phyloP scores from a whole-genome alignment of 176 grass and related monocot species.

The Eleusine coracana region DNA sequence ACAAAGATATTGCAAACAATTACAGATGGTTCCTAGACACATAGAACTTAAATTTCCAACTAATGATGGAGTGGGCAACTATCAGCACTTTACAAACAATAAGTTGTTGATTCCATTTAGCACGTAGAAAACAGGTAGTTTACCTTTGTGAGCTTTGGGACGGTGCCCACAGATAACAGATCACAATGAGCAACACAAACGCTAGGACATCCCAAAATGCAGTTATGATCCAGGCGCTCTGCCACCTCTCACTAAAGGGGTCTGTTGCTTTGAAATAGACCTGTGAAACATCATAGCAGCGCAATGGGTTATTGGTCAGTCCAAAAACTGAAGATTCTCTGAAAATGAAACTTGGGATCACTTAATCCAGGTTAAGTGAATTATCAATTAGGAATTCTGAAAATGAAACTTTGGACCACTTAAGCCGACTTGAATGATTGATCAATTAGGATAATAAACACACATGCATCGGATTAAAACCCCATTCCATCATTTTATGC shows the following conservation, averaged over 20 bases:
- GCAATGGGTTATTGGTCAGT: neutral
- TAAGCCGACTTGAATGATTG: neutral
- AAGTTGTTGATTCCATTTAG: neutral
- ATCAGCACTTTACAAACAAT: neutral
- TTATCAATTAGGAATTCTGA: neutral
- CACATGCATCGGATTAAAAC: slow-evolving; percentile 9
- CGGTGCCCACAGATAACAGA: slow-evolving; percentile 95
- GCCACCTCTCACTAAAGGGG: slow-evolving; percentile 96
- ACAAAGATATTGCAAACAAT: slow-evolving; percentile 10
- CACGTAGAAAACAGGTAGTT: neutral
- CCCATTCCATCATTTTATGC: slow-evolving; percentile 4
- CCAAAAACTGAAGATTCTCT: slow-evolving; percentile 18
- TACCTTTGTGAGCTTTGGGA: slow-evolving; percentile 98
- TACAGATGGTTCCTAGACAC: neutral
- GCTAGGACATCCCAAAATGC: slow-evolving; percentile 96
- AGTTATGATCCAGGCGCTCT: slow-evolving; percentile 97
- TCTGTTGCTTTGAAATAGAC: slow-evolving; percentile 99
- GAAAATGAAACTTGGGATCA: neutral
- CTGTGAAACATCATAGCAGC: slow-evolving; percentile 48
- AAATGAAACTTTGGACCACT: slow-evolving; percentile 9
- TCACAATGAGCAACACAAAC: slow-evolving; percentile 78
- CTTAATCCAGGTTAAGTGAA: slow-evolving; percentile 8
- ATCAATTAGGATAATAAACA: neutral
- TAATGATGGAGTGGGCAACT: neutral
- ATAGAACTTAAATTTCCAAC: neutral